These are phyloP conservation scores for Mortierella claussenii DNA, from an alignment of 192 early-diverging fungal species.

Conservation along the genomic window DNA sequence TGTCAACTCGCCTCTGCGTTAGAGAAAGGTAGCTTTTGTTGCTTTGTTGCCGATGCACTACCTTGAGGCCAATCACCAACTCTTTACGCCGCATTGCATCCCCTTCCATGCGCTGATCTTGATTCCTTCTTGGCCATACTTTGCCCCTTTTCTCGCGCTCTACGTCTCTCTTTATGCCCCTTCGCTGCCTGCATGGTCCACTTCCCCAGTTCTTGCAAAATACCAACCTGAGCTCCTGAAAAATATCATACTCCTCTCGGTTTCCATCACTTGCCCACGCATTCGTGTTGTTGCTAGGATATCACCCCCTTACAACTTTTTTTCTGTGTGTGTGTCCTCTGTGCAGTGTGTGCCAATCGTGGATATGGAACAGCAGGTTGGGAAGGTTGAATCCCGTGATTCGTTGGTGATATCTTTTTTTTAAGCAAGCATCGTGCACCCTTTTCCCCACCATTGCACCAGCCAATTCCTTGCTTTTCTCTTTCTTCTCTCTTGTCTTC, in stretches of 20 bases:
- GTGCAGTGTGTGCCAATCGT: too few species aligned
- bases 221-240: slow-evolving; percentile 1
- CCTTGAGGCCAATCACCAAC: slow-evolving; percentile 3
- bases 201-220: too few species aligned
- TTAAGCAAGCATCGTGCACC: not conserved
- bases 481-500: not conserved
- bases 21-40: not conserved
- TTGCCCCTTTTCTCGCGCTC: not conserved
- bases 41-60: not conserved
- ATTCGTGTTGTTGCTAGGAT: too few species aligned
- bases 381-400: not conserved
- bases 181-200: not conserved
- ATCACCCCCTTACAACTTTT: slow-evolving; percentile 13
- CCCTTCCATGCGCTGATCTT: too few species aligned
- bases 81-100: too few species aligned
- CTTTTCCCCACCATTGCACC: slow-evolving; percentile 4
- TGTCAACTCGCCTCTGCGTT: not conserved
- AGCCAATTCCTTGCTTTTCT: not conserved
- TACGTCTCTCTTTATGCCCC: not conserved
- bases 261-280: slow-evolving; percentile 1
- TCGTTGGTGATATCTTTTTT: not conserved
- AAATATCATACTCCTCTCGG: not conserved
- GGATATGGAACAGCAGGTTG: too few species aligned
- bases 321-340: not conserved
- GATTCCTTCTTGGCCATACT: not conserved